These are phyloP conservation scores for Serendipita vermifera DNA, from an alignment of 768 basidiomycete species.

Conservation along the genomic window DNA sequence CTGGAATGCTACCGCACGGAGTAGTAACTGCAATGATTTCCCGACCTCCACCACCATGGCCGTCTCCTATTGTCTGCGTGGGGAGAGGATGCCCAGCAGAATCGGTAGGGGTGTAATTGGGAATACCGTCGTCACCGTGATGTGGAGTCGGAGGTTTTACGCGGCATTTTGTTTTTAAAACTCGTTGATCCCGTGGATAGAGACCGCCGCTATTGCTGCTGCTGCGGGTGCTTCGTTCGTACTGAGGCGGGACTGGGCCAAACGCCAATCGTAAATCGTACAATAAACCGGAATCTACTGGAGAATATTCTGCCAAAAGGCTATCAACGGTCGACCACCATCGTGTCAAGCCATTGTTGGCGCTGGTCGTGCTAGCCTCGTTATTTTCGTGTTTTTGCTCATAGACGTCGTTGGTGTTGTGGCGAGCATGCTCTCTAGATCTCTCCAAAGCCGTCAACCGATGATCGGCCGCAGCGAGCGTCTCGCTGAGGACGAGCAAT, in stretches of 20 bases:
- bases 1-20: neutral
- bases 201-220: neutral
- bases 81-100: conserved; percentile 1
- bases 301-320: neutral
- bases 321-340: neutral
- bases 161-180: conserved; percentile 6
- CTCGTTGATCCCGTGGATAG: neutral
- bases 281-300: neutral
- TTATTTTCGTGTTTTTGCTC: neutral
- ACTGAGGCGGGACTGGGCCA: neutral
- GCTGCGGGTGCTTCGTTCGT: neutral
- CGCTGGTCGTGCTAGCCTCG: neutral
- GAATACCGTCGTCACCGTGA: neutral
- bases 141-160: neutral
- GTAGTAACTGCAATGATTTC: conserved; percentile 4
- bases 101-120: conserved; percentile 8
- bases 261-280: conserved; percentile 4
- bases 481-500: neutral
- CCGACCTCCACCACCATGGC: neutral
- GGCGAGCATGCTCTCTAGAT: too few species aligned
- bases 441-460: too few species aligned
- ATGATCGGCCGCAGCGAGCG: too few species aligned
- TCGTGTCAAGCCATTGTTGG: neutral
- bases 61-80: conserved; percentile 3
- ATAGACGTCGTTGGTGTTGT: neutral